Evolutionary conservation across 169 alveolate genomes (phyloP), one percentile per base, ranked within the genome.

Genomic region (Toxoplasma gondii): DNA sequence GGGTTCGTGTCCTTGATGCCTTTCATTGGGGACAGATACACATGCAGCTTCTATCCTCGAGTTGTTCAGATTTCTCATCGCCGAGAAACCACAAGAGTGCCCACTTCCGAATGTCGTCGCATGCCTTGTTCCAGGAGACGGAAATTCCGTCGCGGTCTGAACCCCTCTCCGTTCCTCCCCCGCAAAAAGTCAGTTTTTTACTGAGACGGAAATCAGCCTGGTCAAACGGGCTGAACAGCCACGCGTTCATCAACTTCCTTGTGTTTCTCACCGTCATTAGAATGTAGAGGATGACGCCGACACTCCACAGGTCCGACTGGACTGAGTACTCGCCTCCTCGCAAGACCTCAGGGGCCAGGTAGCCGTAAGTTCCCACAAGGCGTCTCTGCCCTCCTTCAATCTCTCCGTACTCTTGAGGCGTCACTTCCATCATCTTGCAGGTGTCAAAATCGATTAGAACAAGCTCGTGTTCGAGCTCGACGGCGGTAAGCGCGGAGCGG

Each of bases 291-390:
- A 98, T 98, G 44, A 98, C 96, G 88, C 99, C 99, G 2, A 98
- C 97, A 67, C 98, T 96, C 99, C 99, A 98, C 96, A 98, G 93
- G 93, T 98, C 99, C 12, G 99, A 97, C 54, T 97, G 97, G 43
- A 97, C 81, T 29, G 99, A 93, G 93, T 97, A 96, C n/a, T 96
- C 96, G 69, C 95, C 96, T 39, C 97, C 97, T n/a, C 83, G 67
- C 31, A 96, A 69, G 49, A 94, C 96, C 94, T 96, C 96, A 31
- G 97, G 97, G 29, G 97, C 97, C 45, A 96, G 88, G 88, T 96
- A 96, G 29, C 96, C 97, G 91, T 90, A 93, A 19, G 97, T 96
- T n/a, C 97, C 97, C 64, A 96, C 97, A 45, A 96, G 88, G 45
- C 96, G 88, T 39, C 94, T 91, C 78, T 90, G 94, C 39, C 92